Evolutionary conservation across 257 asterid genomes (phyloP).

Genomic region (Solanum pinnatisectum): DNA sequence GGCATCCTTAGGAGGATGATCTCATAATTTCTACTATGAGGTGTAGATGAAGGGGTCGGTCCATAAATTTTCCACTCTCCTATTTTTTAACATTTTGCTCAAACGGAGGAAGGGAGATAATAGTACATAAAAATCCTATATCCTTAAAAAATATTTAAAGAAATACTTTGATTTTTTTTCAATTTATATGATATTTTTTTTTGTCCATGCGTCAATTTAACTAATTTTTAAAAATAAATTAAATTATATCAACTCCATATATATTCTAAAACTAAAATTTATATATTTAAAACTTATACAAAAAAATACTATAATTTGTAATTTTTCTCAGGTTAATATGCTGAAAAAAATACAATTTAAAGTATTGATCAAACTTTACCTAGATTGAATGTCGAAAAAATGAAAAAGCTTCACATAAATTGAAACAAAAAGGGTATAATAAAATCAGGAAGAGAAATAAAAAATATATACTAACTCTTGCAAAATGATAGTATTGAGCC

Average conservation of each 20-base stretch:
- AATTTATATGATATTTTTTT: no score
- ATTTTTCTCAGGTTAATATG: no score
- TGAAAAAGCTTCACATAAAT: not conserved
- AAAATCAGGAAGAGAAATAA: not conserved
- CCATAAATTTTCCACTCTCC: not conserved
- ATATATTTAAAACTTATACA: no score
- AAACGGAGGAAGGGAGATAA: not conserved
- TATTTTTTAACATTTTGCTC: not conserved
- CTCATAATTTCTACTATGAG: not conserved
- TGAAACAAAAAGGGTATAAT: not conserved
- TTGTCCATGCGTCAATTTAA: not conserved
- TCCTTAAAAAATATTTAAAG: not conserved
- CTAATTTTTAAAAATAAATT: no score
- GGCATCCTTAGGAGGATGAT: not conserved
- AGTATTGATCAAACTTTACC: not conserved
- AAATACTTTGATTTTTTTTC: no score
- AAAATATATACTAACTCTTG: constrained; percentile 11
- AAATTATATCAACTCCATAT: not conserved
- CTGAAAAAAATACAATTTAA: not conserved
- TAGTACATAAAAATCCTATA: not conserved
- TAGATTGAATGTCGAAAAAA: not conserved
- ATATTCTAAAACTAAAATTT: no score
- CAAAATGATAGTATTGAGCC: constrained; percentile 13
- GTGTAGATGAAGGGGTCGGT: not conserved
- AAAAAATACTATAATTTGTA: no score